Base-by-base conservation (phyloP, 768 basidiomycete genomes). In the Suillus placidus region DNA sequence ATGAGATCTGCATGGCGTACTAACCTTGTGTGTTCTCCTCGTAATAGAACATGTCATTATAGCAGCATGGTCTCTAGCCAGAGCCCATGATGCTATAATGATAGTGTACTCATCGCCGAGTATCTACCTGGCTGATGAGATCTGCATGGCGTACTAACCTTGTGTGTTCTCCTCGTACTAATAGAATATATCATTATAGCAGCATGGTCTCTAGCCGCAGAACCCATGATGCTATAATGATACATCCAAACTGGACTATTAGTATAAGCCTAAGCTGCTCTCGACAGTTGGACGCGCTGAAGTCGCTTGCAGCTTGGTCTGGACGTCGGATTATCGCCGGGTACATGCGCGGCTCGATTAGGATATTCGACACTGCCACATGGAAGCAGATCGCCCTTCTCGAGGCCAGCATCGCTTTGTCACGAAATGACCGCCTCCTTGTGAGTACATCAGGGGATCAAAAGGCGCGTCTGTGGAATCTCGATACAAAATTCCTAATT, bases 361-460 rank as follows among this genome's bases (percentile, higher is more conserved):
- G 14, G 26, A 30, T 51, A 51, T 51, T 51, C 49, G 7, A 30
- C 26, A 51, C 49, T 51, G 49, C 49, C 26, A 51, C 49, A 30
- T 51, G 49, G 26, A 7, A 3, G 49, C 6, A 49, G 49, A 23
- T 14, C 13, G 23, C 49, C 56, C 6, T 70, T 13, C 64, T 76
- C 30, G 60, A 0, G n/a, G n/a, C n/a, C n/a, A 66, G 72, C 12
- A 47, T 77, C 37, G 66, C 76, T 2, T 55, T 77, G 56, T 78
- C 74, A 0, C 76, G 74, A 3, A 62, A 67, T 34, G 77, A 74
- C 3, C 66, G 43, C 4, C 68, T 69, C 30, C 73, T 77, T 56
- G 76, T 70, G 0, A 77, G 77, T 1, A 69, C 70, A 1, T 77
- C 76, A 51, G 71, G 68, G 12, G 76, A 77, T 26, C 74, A 70